Percentiles rank a stretch among this genome's conserved stretches.
phyloP scores from a whole-genome alignment of 495 filamentous ascomycete species.

The Neurospora sp. region DNA sequence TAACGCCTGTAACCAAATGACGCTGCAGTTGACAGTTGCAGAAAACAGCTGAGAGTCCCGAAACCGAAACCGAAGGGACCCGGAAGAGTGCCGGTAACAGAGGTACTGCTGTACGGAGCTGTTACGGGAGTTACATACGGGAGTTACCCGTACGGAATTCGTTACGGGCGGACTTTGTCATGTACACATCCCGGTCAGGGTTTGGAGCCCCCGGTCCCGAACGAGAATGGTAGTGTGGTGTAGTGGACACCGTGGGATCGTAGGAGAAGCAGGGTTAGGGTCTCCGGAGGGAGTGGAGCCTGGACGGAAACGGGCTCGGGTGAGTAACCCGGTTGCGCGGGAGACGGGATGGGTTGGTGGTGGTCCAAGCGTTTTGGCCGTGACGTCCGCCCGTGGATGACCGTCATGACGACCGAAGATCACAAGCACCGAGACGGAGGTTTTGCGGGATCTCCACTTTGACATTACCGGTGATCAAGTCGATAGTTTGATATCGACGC shows the following conservation, averaged over 20 bases:
- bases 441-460: background rate
- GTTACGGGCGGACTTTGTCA: background rate
- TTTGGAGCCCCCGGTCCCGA: background rate
- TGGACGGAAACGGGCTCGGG: background rate
- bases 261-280: background rate
- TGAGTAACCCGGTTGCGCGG: background rate
- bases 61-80: background rate
- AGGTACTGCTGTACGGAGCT: background rate
- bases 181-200: background rate
- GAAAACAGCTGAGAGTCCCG: background rate
- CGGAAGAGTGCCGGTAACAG: background rate
- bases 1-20: background rate
- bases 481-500: background rate
- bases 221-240: background rate
- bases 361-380: background rate
- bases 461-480: background rate
- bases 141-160: background rate
- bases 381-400: background rate
- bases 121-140: background rate
- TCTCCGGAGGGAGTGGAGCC: background rate
- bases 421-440: background rate
- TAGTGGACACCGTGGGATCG: background rate
- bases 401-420: background rate
- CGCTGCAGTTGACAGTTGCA: background rate
- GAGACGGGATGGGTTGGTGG: background rate